Conservation (phyloP, 331 rosid species). For the Malus hybrid region DNA sequence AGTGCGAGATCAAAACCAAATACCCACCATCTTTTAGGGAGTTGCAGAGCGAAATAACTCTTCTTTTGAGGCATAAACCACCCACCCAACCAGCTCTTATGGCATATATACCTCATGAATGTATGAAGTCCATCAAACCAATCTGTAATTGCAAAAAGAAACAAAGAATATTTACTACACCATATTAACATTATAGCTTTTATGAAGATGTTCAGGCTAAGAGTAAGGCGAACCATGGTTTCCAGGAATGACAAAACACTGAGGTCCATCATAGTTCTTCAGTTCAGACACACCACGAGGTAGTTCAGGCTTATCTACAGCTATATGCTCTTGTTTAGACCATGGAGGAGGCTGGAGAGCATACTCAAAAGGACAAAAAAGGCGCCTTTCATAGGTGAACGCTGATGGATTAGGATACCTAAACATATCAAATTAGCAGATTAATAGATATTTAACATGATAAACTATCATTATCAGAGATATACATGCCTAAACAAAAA, state of each 20-base stretch:
- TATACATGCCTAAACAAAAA: not conserved
- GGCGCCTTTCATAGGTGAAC: slow-evolving; percentile 80
- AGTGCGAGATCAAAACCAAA: slow-evolving; percentile 94
- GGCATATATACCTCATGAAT: slow-evolving; percentile 89
- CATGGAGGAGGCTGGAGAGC: slow-evolving; percentile 91
- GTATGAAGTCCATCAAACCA: slow-evolving; percentile 99
- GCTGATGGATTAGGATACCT: slow-evolving; percentile 95
- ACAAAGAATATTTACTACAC: not conserved
- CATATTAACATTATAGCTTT: not conserved
- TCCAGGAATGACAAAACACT: slow-evolving; percentile 91
- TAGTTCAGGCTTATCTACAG: slow-evolving; percentile 77
- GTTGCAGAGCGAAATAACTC: slow-evolving; percentile 95
- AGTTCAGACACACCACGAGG: slow-evolving; percentile 54
- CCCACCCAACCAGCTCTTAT: slow-evolving; percentile 97
- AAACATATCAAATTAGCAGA: not conserved
- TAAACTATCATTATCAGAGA: not conserved
- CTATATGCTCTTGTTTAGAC: slow-evolving; percentile 67
- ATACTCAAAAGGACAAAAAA: slow-evolving; percentile 86
- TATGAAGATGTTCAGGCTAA: slow-evolving; percentile 1
- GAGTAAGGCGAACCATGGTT: slow-evolving; percentile 71
- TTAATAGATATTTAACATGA: not conserved
- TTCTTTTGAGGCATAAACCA: slow-evolving; percentile 97
- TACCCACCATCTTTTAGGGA: slow-evolving; percentile 93
- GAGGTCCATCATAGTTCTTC: slow-evolving; percentile 82
- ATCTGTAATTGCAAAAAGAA: slow-evolving; percentile 43